phyloP scores from a whole-genome alignment of 2,329 filamentous ascomycete genomes.

The Fusarium graminum region DNA sequence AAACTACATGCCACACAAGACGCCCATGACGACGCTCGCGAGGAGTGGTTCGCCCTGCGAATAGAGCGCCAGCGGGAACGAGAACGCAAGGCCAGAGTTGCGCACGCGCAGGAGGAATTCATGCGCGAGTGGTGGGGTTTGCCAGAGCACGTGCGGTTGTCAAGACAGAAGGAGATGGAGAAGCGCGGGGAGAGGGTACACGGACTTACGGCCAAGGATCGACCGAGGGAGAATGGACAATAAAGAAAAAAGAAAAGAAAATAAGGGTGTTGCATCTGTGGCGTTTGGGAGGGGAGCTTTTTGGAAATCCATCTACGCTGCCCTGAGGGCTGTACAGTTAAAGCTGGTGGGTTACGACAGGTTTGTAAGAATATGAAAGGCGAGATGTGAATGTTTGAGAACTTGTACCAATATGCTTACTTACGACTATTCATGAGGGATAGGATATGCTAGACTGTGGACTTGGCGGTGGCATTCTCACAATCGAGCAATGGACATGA shows the following conservation, averaged over 20 bases:
- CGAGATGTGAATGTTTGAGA: conserved; percentile 10
- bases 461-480: not conserved
- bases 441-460: not conserved
- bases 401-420: conserved; percentile 7
- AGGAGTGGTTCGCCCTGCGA: conserved; percentile 90
- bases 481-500: not conserved
- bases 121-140: conserved; percentile 77
- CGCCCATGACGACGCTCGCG: conserved; percentile 88
- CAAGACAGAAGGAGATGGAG: conserved; percentile 62
- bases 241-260: conserved; percentile 10
- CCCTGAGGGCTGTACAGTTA: conserved; percentile 40
- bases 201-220: conserved; percentile 60
- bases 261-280: conserved; percentile 41
- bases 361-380: conserved; percentile 39
- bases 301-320: conserved; percentile 40
- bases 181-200: conserved; percentile 66
- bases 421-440: not conserved
- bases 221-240: conserved; percentile 34
- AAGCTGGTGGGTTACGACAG: conserved; percentile 2
- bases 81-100: conserved; percentile 72
- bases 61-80: conserved; percentile 77
- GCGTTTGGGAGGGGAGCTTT: conserved; percentile 40
- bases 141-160: conserved; percentile 67
- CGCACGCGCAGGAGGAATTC: conserved; percentile 73
- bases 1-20: conserved; percentile 83